A percentile compares a stretch with the other conserved stretches of the same genome.
Conservation (phyloP, 805 yeast species). For the Cyberlindnera bimundalis region DNA sequence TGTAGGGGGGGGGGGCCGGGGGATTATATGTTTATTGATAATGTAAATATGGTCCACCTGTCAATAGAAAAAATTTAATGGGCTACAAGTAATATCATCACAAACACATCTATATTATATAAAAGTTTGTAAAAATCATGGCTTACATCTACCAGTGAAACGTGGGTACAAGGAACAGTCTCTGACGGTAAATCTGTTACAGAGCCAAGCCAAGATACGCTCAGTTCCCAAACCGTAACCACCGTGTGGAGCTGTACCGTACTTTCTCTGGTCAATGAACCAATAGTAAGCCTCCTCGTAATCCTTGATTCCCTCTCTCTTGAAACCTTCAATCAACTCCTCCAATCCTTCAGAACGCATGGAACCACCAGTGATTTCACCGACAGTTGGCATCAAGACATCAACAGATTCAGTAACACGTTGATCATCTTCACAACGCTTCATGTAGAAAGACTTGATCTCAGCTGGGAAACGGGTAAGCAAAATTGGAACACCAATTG, state of each 20-base stretch:
- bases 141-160: constrained; percentile 96
- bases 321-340: constrained; percentile 85
- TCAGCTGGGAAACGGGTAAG: constrained; percentile 94
- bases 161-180: constrained; percentile 98
- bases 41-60: too few relatives aligned
- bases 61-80: too few relatives aligned
- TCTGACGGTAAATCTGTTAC: constrained; percentile 96
- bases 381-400: constrained; percentile 98
- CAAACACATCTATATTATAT: not conserved
- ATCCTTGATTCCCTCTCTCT: constrained; percentile 85
- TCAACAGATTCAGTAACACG: constrained; percentile 98
- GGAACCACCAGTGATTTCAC: constrained; percentile 98
- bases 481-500: constrained; percentile 87
- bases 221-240: constrained; percentile 99
- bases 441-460: constrained; percentile 98
- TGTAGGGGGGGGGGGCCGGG: too few relatives aligned
- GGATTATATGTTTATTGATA: too few relatives aligned
- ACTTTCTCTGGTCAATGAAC: constrained; percentile 93
- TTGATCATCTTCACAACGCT: constrained; percentile 82
- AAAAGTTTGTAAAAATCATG: constrained; percentile 41
- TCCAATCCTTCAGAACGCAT: constrained; percentile 88
- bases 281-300: constrained; percentile 73
- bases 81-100: not conserved
- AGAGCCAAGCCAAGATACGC: constrained; percentile 96
- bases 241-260: constrained; percentile 98